These are phyloP conservation scores for Tylopilus subfusipes DNA, from an alignment of 768 basidiomycete species.

Conservation along the genomic window DNA sequence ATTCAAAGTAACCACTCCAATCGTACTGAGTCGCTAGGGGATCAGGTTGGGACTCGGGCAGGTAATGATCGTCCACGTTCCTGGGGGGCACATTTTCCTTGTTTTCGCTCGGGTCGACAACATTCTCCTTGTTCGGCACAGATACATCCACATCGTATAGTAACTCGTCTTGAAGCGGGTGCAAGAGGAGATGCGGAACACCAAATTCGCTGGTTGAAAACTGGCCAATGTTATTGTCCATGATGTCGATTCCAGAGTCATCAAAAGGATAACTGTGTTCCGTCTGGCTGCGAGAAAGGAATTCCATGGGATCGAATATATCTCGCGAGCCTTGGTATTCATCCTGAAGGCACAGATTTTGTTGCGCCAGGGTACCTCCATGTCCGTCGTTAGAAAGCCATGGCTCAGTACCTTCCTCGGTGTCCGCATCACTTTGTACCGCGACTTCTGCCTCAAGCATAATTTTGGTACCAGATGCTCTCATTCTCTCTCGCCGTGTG, in stretches of 20 bases:
- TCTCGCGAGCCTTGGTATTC: neutral
- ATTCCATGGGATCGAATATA: neutral
- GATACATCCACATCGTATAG: neutral
- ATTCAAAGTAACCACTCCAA: constrained; percentile 23
- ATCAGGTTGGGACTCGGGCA: neutral
- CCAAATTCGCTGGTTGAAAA: constrained; percentile 6
- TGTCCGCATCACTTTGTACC: neutral
- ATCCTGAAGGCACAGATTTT: neutral
- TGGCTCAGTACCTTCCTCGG: neutral
- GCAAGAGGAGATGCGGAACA: neutral
- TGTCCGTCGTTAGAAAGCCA: neutral
- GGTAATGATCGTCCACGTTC: neutral
- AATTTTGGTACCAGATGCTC: constrained; percentile 3
- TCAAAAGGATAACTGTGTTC: constrained; percentile 6
- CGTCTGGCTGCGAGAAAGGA: neutral
- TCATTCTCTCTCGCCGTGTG: constrained; percentile 25
- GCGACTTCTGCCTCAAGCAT: neutral
- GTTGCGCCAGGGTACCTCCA: neutral
- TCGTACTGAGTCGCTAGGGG: constrained; percentile 9
- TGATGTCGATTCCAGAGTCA: constrained; percentile 14
- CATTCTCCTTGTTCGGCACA: constrained; percentile 15
- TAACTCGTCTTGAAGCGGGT: constrained; percentile 8
- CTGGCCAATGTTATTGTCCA: constrained; percentile 5
- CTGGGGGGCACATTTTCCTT: constrained; percentile 16
- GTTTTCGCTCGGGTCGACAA: constrained; percentile 10